Base-by-base conservation (phyloP, 495 filamentous ascomycete species). In the Podospora appendiculata region DNA sequence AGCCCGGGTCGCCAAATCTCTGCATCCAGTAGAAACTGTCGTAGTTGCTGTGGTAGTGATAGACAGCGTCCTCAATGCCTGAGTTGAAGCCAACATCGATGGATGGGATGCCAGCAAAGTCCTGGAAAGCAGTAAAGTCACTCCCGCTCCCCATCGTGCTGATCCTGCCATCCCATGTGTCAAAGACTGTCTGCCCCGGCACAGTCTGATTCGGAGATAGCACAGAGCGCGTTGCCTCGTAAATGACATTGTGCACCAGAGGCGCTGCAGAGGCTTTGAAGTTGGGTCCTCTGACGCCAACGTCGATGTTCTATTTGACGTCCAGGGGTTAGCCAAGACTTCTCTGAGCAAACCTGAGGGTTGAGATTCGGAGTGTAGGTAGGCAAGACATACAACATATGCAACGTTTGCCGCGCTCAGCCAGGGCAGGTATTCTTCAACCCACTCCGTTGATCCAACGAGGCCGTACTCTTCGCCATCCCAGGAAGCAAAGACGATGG, bases 391-490 rank as follows among this genome's bases (percentile, higher is more conserved):
- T 51, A 64, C 61, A 38, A 98, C 65, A 58, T 98, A 98, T 14
- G 90, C 90, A 38, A 95, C 80, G 18, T 85, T 88, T 10, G 87
- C 74, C 18, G 77, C 75, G 9, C 76, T 80, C 9, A 97, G 76
- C 90, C 91, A 96, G 1, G 88, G 87, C 0, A 95, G 68, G 52
- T 88, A 88, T 58, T 98, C 93, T 66, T 98, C 93, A 8, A 98
- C 93, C 72, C 90, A 90, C 68, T 98, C 94, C 1, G 94, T 97
- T 9, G 87, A 90, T 11, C 93, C 93, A 47, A 96, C 80, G 12
- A 94, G 70, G 55, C 94, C 95, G 62, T 96, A 97, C 65, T 95
- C 90, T 62, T 89, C 88, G 32, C 84, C 93, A 61, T 98, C 93
- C 93, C 93, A 97, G 59, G 85, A 92, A 19, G 87, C 88, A 66